These are phyloP conservation scores for Nepenthes mirabilis DNA, from an alignment of 148 eudicot species.

Conservation along the genomic window DNA sequence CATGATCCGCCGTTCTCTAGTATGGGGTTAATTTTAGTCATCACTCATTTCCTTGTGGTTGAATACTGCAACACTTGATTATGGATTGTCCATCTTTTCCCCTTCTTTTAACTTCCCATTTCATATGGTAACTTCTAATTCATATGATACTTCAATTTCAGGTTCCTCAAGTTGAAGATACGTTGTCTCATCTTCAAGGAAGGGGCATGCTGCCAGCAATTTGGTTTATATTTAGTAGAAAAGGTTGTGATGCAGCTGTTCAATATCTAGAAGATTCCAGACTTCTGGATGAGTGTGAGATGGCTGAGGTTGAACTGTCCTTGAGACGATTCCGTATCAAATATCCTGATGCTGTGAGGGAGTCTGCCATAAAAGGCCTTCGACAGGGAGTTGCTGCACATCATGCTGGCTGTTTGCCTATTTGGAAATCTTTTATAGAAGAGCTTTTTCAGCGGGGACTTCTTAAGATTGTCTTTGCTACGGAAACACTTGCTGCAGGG, in stretches of 20 bases:
- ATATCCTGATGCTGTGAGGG: slow-evolving; percentile 96
- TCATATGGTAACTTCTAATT: slow-evolving; percentile 3
- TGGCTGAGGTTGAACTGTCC: slow-evolving; percentile 78
- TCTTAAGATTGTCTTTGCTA: slow-evolving; percentile 93
- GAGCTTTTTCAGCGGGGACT: slow-evolving; percentile 91
- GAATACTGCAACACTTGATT: slow-evolving; percentile 5
- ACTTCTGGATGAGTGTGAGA: slow-evolving; percentile 82
- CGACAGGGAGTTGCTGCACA: slow-evolving; percentile 87
- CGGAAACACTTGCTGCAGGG: slow-evolving; percentile 99
- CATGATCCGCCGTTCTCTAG: slow-evolving; percentile 78
- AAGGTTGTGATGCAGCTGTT: slow-evolving; percentile 99
- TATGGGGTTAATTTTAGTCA: slow-evolving; percentile 20
- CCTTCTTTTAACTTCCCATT: neutral
- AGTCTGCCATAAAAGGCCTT: slow-evolving; percentile 73
- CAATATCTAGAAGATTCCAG: slow-evolving; percentile 71
- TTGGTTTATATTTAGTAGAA: slow-evolving; percentile 98
- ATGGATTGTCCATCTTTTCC: neutral
- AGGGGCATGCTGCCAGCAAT: slow-evolving; percentile 93
- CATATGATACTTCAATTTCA: slow-evolving; percentile 10
- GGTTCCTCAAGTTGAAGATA: slow-evolving; percentile 94
- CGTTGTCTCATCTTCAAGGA: slow-evolving; percentile 65
- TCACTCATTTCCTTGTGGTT: slow-evolving; percentile 3
- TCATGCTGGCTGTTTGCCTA: slow-evolving; percentile 98
- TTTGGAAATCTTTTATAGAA: slow-evolving; percentile 93
- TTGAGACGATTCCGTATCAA: slow-evolving; percentile 66